These are phyloP conservation scores for Penicillium egyptiacum DNA, from an alignment of 495 filamentous ascomycete species.

Conservation along the genomic window DNA sequence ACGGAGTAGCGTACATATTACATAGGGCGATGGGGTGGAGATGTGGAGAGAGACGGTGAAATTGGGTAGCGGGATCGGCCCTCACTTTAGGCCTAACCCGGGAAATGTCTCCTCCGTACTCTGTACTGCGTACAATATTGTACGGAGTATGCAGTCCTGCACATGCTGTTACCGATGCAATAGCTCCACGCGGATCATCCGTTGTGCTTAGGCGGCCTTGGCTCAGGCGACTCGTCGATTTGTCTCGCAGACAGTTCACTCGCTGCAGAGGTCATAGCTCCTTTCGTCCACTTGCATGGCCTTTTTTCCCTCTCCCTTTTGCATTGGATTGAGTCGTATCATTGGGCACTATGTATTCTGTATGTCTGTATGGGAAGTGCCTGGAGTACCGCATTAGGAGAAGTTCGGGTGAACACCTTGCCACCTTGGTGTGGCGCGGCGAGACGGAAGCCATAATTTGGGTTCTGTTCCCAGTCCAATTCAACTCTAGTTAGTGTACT, in stretches of 20 bases:
- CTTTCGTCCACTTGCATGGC: neutral
- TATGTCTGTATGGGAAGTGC: neutral
- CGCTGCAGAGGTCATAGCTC: conserved; percentile 9
- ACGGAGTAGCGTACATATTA: neutral
- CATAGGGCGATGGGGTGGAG: neutral
- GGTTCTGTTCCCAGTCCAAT: neutral
- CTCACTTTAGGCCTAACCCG: conserved; percentile 9
- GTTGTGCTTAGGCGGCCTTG: conserved; percentile 10
- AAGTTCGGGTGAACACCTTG: conserved; percentile 12
- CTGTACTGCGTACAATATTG: too few species aligned
- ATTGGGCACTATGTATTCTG: neutral
- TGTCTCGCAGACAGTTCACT: conserved; percentile 10
- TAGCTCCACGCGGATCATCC: conserved; percentile 18
- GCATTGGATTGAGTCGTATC: neutral
- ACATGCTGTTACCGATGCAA: conserved; percentile 9
- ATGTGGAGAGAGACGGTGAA: neutral
- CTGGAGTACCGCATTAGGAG: neutral
- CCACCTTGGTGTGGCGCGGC: conserved; percentile 9
- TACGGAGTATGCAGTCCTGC: neutral
- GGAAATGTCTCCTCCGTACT: neutral
- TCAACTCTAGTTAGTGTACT: neutral
- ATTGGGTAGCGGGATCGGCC: conserved; percentile 21
- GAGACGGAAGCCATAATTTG: neutral
- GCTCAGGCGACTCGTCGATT: conserved; percentile 19
- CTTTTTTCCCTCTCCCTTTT: neutral